Base-by-base conservation (phyloP, 441 rosid species). In the Aleurites moluccanus region DNA sequence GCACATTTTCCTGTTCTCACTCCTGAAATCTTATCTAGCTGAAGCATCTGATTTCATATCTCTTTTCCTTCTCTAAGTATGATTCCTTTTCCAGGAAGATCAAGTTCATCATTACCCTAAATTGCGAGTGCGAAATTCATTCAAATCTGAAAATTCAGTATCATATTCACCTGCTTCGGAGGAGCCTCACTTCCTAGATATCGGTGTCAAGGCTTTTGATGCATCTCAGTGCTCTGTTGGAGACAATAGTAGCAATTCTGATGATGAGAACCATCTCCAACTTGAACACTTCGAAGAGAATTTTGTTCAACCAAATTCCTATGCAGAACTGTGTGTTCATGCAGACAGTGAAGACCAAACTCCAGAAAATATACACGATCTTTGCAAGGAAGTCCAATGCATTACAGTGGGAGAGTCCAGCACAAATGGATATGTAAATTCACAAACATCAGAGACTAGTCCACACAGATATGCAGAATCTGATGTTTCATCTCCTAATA, bases 61-160 rank as follows among this genome's bases (percentile, higher is more conserved):
- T 9, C 68, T 55, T 69, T 53, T 20, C 66, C 33, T 42, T 74
- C 28, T 47, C 52, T 70, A 61, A 65, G 52, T 15, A 20, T 50
- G 25, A 70, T 57, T 75, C 77, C 77, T 76, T 68, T 11, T 80
- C 50, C 91, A 93, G 97, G 92, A 67, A 78, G 83, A 77, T 68
- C 73, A 78, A 65, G 88, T 83, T 77, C 76, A 69, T 74, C 88
- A 83, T 50, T 96, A 94, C 83, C 99, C 97, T 45, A 88, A 87
- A 80, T 80, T 91, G 80, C 88, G 91, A n/a, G 91, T 92, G 77
- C 90, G 85, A 56, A 81, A 75, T 70, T 88, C 98, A 57, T 90
- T 90, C 90, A 93, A 79, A 74, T 88, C 84, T 69, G 91, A 83
- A 62, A 77, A 69, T 78, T 76, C 86, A 55, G 62, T 76, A 77